Percentiles rank a stretch among this genome's conserved stretches.
Evolutionary conservation across 2,329 filamentous ascomycete species (phyloP).

Genomic region (Blastomyces gilchristii): DNA sequence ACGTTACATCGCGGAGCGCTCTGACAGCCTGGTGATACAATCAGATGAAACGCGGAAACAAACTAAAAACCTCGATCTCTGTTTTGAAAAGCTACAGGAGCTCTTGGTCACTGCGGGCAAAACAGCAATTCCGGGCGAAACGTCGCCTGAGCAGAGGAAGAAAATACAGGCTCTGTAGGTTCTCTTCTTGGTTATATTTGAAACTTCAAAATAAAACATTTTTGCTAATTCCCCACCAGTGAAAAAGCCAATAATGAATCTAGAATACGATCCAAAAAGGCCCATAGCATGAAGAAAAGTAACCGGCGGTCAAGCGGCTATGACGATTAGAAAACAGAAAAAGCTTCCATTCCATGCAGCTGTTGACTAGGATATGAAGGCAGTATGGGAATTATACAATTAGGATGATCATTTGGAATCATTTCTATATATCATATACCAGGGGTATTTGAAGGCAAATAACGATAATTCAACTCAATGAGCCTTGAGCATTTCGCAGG

Average conservation of each 20-base stretch:
- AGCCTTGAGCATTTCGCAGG: slow-evolving; percentile 25
- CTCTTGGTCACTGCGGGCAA: slow-evolving; percentile 44
- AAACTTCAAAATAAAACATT: not conserved
- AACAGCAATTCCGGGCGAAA: slow-evolving; percentile 49
- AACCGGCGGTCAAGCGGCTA: slow-evolving; percentile 37
- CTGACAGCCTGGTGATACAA: slow-evolving; percentile 49
- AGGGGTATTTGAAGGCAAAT: slow-evolving; percentile 6
- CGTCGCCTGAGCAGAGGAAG: slow-evolving; percentile 45
- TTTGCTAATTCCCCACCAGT: slow-evolving; percentile 23
- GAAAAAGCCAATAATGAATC: slow-evolving; percentile 50
- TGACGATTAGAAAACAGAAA: slow-evolving; percentile 23
- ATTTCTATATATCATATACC: not conserved
- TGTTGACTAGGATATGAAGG: not conserved
- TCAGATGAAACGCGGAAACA: slow-evolving; percentile 55
- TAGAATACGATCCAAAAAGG: slow-evolving; percentile 49
- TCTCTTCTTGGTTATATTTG: not conserved
- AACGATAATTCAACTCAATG: slow-evolving; percentile 6
- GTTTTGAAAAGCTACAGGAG: slow-evolving; percentile 48
- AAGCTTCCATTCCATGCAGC: not conserved
- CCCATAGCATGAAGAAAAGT: slow-evolving; percentile 52
- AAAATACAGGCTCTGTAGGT: slow-evolving; percentile 46
- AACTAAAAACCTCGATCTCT: slow-evolving; percentile 48
- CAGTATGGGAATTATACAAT: not conserved
- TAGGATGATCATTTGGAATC: not conserved
- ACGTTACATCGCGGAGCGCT: slow-evolving; percentile 46